A percentile compares a stretch with the other conserved stretches of the same genome.
Evolutionary conservation across 2,329 filamentous ascomycete genomes (phyloP).

Genomic region (Sporothrix schenckii): DNA sequence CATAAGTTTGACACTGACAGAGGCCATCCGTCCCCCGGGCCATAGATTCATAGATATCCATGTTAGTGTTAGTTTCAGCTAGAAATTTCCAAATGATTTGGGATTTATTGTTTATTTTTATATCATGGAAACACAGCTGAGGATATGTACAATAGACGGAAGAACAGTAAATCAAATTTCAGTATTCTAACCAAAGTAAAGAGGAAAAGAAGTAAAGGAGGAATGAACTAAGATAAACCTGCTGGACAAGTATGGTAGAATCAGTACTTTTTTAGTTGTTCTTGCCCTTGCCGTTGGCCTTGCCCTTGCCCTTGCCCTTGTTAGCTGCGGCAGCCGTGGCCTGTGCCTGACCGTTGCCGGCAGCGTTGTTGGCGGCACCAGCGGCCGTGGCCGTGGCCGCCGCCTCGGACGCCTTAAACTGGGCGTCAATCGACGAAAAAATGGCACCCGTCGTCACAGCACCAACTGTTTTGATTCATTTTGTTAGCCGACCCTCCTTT

Average conservation of each 20-base stretch:
- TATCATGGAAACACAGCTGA: not conserved
- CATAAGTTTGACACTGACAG: too few relatives aligned
- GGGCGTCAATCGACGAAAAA: slow-evolving; percentile 33
- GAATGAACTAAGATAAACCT: not conserved
- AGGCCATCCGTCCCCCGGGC: too few relatives aligned
- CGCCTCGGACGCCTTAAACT: slow-evolving; percentile 32
- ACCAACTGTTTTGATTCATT: slow-evolving; percentile 26
- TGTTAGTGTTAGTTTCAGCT: not conserved
- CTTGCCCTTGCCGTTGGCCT: slow-evolving; percentile 27
- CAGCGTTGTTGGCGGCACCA: slow-evolving; percentile 13
- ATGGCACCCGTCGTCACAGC: slow-evolving; percentile 34
- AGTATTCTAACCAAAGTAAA: not conserved
- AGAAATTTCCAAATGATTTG: not conserved
- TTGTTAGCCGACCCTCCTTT: too few relatives aligned
- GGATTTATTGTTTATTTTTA: not conserved
- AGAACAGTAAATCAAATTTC: not conserved
- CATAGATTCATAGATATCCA: too few relatives aligned
- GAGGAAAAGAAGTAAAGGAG: not conserved
- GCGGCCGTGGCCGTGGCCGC: slow-evolving; percentile 24
- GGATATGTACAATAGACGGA: not conserved
- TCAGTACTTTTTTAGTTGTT: slow-evolving; percentile 19
- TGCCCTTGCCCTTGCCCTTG: not conserved
- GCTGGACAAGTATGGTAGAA: too few relatives aligned
- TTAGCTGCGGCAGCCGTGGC: not conserved
- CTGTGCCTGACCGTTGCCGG: slow-evolving; percentile 22